phyloP scores from a whole-genome alignment of 2,329 filamentous ascomycete genomes.

The Chaetoscypha palmicola region DNA sequence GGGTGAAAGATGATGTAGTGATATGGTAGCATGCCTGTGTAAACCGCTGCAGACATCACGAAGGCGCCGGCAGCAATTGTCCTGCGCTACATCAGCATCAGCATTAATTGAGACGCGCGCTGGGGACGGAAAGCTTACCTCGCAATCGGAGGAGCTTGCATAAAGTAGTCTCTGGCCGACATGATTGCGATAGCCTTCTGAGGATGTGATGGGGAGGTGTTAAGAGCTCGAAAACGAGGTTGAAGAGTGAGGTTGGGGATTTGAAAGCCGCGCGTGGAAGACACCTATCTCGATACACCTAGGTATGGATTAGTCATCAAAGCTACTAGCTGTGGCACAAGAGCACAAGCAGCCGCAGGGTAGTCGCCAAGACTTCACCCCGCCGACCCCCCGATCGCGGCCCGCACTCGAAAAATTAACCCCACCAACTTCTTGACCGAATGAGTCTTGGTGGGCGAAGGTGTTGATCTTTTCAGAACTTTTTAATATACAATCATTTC shows the following conservation, averaged over 20 bases:
- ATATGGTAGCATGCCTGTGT: conserved; percentile 45
- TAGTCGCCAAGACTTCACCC: neutral
- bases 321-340: no score
- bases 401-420: conserved; percentile 11
- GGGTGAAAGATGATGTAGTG: conserved; percentile 44
- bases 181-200: conserved; percentile 16
- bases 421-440: conserved; percentile 18
- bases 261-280: conserved; percentile 5
- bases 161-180: conserved; percentile 52
- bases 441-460: conserved; percentile 17
- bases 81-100: conserved; percentile 46
- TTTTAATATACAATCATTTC: neutral
- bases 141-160: conserved; percentile 58
- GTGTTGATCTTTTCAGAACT: conserved; percentile 10
- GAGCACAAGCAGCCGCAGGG: no score
- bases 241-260: conserved; percentile 6
- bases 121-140: conserved; percentile 43
- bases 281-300: no score
- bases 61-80: conserved; percentile 57
- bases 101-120: conserved; percentile 26
- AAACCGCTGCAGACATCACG: conserved; percentile 49
- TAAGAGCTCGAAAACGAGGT: conserved; percentile 9
- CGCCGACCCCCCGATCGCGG: conserved; percentile 16
- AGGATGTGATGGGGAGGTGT: conserved; percentile 12
- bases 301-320: no score